phyloP scores from a whole-genome alignment of 345 rosid genomes.

The Lumnitzera littorea region DNA sequence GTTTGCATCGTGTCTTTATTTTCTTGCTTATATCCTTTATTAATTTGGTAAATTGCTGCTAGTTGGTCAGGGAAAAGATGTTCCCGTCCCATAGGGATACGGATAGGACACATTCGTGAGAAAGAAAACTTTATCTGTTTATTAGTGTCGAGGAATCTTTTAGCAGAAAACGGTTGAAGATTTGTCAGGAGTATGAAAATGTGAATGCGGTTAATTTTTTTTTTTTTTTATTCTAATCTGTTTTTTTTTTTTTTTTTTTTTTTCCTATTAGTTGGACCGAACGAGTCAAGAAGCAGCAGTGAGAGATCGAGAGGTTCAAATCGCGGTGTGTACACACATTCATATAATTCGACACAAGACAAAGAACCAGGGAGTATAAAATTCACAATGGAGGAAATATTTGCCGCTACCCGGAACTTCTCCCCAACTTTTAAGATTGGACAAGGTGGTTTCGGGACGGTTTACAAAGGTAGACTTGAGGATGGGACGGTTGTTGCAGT shows the following conservation, averaged over 20 bases:
- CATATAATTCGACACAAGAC: constrained; percentile 20
- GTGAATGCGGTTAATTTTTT: background rate
- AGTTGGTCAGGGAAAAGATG: no score
- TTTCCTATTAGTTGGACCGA: constrained; percentile 19
- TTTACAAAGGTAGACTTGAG: constrained; percentile 68
- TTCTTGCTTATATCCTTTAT: no score
- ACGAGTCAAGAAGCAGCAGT: constrained; percentile 23
- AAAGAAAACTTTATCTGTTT: no score
- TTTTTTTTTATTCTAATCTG: background rate
- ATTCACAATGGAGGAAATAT: constrained; percentile 61
- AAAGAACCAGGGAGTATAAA: constrained; percentile 34
- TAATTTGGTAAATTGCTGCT: no score
- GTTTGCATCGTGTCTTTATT: no score
- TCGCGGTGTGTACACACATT: constrained; percentile 24
- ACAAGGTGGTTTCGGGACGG: constrained; percentile 89
- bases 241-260: background rate
- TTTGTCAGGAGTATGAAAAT: background rate
- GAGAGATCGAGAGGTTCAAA: constrained; percentile 38
- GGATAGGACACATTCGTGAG: no score
- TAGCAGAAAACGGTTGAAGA: no score
- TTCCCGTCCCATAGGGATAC: no score
- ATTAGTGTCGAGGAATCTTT: no score
- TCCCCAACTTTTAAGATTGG: constrained; percentile 80
- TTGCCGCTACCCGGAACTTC: constrained; percentile 65
- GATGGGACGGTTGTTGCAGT: constrained; percentile 76